phyloP scores from a whole-genome alignment of 2,329 filamentous ascomycete genomes.

The Furcasterigmium furcatum region DNA sequence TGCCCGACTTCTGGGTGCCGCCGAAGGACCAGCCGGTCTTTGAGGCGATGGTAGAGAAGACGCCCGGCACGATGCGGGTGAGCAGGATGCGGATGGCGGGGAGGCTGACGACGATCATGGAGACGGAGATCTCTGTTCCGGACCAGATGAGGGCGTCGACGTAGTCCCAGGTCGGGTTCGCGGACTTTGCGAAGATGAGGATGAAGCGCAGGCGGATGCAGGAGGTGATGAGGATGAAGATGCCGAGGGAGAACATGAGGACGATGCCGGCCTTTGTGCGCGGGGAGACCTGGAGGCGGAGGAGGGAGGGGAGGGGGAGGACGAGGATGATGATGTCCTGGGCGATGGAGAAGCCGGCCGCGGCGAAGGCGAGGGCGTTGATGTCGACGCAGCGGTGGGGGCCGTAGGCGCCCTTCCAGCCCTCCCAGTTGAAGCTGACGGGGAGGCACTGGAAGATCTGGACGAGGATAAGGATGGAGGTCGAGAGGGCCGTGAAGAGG shows the following conservation, averaged over 20 bases:
- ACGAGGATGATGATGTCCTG: conserved; percentile 29
- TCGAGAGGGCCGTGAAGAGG: conserved; percentile 19
- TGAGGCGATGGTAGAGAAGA: conserved; percentile 4
- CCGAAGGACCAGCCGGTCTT: not conserved
- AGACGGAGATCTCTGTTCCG: conserved; percentile 35
- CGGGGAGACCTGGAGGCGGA: conserved; percentile 20
- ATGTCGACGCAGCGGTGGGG: conserved; percentile 25
- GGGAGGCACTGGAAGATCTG: conserved; percentile 32
- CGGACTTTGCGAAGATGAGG: conserved; percentile 23
- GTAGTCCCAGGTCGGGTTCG: conserved; percentile 38
- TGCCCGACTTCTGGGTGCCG: no score
- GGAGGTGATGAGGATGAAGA: conserved; percentile 30
- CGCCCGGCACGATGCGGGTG: conserved; percentile 8
- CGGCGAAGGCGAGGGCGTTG: conserved; percentile 23
- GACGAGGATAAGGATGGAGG: conserved; percentile 22
- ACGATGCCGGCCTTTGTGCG: conserved; percentile 23
- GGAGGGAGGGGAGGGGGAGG: conserved; percentile 27
- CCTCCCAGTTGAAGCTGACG: conserved; percentile 25
- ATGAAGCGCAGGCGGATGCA: conserved; percentile 30
- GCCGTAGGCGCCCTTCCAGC: conserved; percentile 24
- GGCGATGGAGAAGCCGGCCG: conserved; percentile 25
- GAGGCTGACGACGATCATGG: conserved; percentile 37
- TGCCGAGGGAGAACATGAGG: conserved; percentile 33
- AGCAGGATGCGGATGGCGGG: conserved; percentile 32
- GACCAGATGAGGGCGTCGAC: conserved; percentile 37